Base-by-base conservation (phyloP, 2,329 filamentous ascomycete genomes). In the Thielaviopsis ethacetica region DNA sequence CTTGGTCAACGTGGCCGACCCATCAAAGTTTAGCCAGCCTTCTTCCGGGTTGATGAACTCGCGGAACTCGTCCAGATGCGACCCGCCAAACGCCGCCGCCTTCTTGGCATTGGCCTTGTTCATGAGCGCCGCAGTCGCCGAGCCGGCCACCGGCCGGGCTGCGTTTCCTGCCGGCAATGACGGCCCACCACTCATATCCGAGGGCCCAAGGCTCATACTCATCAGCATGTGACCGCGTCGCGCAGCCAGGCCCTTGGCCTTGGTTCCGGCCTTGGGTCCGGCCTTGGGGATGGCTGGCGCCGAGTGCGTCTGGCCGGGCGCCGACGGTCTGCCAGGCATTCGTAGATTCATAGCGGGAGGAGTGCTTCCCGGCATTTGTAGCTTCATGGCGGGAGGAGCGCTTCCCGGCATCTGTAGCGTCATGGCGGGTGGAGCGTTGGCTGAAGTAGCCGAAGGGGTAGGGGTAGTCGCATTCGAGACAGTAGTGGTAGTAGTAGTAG, bases 1-100 rank as follows among this genome's bases (percentile, higher is more conserved):
- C 26, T 88, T 84, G 63, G 91, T 91, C 57, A 98, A 87, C 4
- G 89, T 82, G 12, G 93, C 93, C 64, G 95, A 95, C 64, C 90
- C 91, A 65, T 90, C 88, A 72, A 98, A 98, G 9, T 85, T 94
- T 63, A 98, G 76, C 65, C 86, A 94, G 12, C 93, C 93, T 56
- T 88, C 88, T 67, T 96, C 88, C 0, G 89, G 85, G 68, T 98
- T 91, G 62, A 98, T 88, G 67, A 87, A 93, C 63, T 96, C 84
- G 34, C 79, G 80, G 66, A 82, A 83, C 59, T 82, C 79, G 64
- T 78, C 77, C 67, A 82, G 68, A 65, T 78, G 76, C 1, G 78
- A 78, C 19, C 74, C 70, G 44, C 71, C 71, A 4, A 67, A 66
- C 38, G 69, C 64, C 17, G 69, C 70, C 54, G n/a, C n/a, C n/a